phyloP scores from a whole-genome alignment of 257 asterid genomes.

The Lycium ferocissimum region DNA sequence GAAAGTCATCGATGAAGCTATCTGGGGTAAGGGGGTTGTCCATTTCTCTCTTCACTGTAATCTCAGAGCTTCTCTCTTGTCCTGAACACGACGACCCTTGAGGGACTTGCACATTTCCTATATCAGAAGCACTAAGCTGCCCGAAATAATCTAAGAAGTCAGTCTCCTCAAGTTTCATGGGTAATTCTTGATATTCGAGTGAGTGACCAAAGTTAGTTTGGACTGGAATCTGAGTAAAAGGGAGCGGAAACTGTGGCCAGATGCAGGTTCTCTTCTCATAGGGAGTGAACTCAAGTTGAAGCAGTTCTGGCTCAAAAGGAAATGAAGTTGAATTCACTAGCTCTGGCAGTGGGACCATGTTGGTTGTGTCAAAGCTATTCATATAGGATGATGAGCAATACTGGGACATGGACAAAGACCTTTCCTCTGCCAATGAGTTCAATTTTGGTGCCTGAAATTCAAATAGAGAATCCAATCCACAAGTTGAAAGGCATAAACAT shows the following conservation, averaged over 20 bases:
- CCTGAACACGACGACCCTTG: slow-evolving; percentile 40
- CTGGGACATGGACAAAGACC: slow-evolving; percentile 33
- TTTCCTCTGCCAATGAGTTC: slow-evolving; percentile 42
- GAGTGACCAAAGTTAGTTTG: slow-evolving; percentile 49
- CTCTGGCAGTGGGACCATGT: slow-evolving; percentile 38
- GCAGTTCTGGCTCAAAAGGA: slow-evolving; percentile 35
- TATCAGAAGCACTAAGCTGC: slow-evolving; percentile 38
- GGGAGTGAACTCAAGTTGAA: slow-evolving; percentile 31
- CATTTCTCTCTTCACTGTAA: slow-evolving; percentile 34
- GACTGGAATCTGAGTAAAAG: slow-evolving; percentile 49
- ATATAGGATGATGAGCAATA: slow-evolving; percentile 45
- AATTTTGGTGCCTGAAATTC: slow-evolving; percentile 47
- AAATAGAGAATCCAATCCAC: background rate
- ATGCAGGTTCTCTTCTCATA: slow-evolving; percentile 34
- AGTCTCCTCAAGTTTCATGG: slow-evolving; percentile 47
- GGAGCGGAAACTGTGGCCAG: slow-evolving; percentile 36
- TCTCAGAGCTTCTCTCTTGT: slow-evolving; percentile 31
- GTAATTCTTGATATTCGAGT: slow-evolving; percentile 50
- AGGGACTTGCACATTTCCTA: slow-evolving; percentile 48
- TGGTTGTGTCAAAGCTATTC: slow-evolving; percentile 29
- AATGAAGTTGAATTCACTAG: slow-evolving; percentile 36
- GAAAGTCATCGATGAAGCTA: slow-evolving; percentile 66
- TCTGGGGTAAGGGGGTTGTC: slow-evolving; percentile 46
- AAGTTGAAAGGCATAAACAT: slow-evolving; percentile 13
- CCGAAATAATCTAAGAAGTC: slow-evolving; percentile 61